Evolutionary conservation across 495 filamentous ascomycete genomes (phyloP), one percentile per base, ranked within the genome.

Genomic region (Amphirosellinia nigrospora): DNA sequence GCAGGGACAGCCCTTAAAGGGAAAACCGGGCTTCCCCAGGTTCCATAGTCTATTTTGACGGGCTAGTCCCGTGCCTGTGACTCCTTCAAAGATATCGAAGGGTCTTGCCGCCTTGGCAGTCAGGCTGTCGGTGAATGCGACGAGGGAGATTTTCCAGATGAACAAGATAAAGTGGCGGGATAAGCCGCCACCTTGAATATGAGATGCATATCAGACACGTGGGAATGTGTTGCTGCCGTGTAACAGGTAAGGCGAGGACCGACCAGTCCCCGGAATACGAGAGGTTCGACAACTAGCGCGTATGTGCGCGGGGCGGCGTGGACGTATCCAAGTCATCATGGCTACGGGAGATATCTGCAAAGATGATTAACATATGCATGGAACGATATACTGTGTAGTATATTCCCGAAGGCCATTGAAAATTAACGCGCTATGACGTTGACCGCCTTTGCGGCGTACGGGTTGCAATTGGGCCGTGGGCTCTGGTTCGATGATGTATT

Each of bases 191-290:
- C 28, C 15, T 59, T 45, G 26, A 39, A 21, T 9, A 16, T 34
- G 11, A 36, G 19, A 52, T 61, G 55, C 66, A 68, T 60, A 59
- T 61, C 46, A 21, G 28, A 52, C 66, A 69, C 66, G 66, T 69
- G 66, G 66, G 45, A 15, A 16, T 34, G 39, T 23, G 23, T 69
- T 32, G 66, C 56, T 69, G 56, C 36, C 21, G 66, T 69, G 66
- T 62, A 52, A 69, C 66, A 13, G 26, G 23, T 32, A 43, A 34
- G 28, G 15, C 15, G 28, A 32, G 45, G 41, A 36, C 38, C 11
- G 55, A 68, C 39, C 43, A 43, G 38, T 23, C 41, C 34, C 39
- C 23, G 30, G 56, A 41, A 50, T 21, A 46, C 28, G 55, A 46
- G 30, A 60, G 43, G 16, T 48, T 15, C n/a, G 7, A 10, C 38